Conservation (phyloP, 1,284 basidiomycete genomes). For the Apiotrichum sp. region DNA sequence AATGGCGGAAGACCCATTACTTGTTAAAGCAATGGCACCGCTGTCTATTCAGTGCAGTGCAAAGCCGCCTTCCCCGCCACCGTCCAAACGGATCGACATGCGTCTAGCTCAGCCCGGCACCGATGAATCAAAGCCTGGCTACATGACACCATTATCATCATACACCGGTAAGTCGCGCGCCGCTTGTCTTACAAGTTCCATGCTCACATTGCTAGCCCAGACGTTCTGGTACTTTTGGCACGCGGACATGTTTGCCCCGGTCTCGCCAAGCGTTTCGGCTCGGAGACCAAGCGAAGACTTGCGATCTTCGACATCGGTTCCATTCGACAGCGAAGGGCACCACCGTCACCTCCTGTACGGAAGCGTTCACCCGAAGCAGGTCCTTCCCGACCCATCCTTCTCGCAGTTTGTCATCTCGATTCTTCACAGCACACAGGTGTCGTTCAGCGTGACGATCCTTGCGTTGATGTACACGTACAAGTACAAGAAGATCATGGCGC, state of each 20-base stretch:
- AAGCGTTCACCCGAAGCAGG: constrained; percentile 9
- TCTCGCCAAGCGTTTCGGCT: constrained; percentile 1
- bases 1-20: constrained; percentile 7
- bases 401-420: constrained; percentile 41
- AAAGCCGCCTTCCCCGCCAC: constrained; percentile 8
- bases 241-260: constrained; percentile 21
- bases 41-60: constrained; percentile 6
- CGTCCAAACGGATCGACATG: constrained; percentile 32
- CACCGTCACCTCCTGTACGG: constrained; percentile 3
- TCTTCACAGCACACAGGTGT: constrained; percentile 81
- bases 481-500: constrained; percentile 53
- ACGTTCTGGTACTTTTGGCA: constrained; percentile 44
- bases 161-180: constrained; percentile 36
- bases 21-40: constrained; percentile 18
- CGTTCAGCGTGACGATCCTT: constrained; percentile 80
- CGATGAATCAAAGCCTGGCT: constrained; percentile 29
- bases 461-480: constrained; percentile 83
- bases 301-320: constrained; percentile 5
- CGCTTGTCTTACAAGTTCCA: too few species aligned
- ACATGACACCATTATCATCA: constrained; percentile 35
- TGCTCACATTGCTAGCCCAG: constrained; percentile 28
- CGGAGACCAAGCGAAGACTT: constrained; percentile 9
- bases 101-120: constrained; percentile 35
- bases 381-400: constrained; percentile 14
- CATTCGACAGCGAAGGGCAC: constrained; percentile 17